Evolutionary conservation across 2,329 filamentous ascomycete genomes (phyloP).

Genomic region (Anthostomella pinea): DNA sequence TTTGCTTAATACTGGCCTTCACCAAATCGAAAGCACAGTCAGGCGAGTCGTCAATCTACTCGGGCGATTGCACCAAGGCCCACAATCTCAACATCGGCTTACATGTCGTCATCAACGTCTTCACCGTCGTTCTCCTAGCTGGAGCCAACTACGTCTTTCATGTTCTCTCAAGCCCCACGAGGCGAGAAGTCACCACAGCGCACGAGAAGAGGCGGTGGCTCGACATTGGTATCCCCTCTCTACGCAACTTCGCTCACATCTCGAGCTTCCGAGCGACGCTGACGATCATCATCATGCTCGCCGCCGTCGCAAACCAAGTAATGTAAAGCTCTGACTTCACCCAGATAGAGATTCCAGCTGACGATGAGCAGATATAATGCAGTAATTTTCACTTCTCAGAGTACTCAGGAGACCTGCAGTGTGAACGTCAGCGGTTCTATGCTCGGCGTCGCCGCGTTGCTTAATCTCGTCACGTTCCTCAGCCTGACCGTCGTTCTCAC

Average conservation of each 20-base stretch:
- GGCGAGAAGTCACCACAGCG: conserved; percentile 45
- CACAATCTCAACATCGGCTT: conserved; percentile 39
- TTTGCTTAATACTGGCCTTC: conserved; percentile 38
- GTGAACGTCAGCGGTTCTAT: conserved; percentile 43
- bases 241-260: conserved; percentile 47
- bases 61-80: conserved; percentile 38
- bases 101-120: conserved; percentile 43
- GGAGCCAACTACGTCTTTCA: conserved; percentile 54
- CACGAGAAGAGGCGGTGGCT: conserved; percentile 47
- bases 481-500: conserved; percentile 26
- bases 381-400: conserved; percentile 43
- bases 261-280: conserved; percentile 39
- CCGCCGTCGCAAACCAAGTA: conserved; percentile 46
- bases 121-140: conserved; percentile 42
- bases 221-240: conserved; percentile 52
- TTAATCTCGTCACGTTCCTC: conserved; percentile 28
- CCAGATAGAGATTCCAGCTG: neutral
- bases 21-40: conserved; percentile 32
- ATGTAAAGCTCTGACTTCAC: conserved; percentile 38
- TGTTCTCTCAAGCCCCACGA: conserved; percentile 52
- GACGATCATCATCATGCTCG: conserved; percentile 37
- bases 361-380: conserved; percentile 46
- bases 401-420: conserved; percentile 33
- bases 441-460: conserved; percentile 36
- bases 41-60: conserved; percentile 37